Evolutionary conservation across 306 rosid species (phyloP).

Genomic region (Heteromeles arbutifolia): DNA sequence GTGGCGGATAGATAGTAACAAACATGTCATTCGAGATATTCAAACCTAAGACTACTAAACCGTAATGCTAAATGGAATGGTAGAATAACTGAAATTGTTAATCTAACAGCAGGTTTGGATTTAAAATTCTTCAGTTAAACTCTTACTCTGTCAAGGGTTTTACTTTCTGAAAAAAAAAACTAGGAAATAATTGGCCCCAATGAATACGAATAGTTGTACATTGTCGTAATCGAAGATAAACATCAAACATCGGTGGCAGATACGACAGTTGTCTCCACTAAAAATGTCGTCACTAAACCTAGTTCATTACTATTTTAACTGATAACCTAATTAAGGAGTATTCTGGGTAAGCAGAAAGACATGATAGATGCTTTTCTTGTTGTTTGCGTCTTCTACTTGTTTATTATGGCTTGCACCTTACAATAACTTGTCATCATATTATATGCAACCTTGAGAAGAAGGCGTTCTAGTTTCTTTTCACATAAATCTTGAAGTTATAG

Average conservation of each 20-base stretch:
- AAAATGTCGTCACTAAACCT: too few relatives aligned
- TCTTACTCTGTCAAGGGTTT: not conserved
- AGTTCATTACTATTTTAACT: not conserved
- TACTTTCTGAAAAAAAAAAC: too few relatives aligned
- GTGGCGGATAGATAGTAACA: too few relatives aligned
- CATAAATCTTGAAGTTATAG: too few relatives aligned
- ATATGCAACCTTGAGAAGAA: not conserved
- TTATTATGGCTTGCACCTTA: not conserved
- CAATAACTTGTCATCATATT: not conserved
- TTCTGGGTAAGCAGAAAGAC: not conserved
- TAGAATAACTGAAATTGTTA: not conserved
- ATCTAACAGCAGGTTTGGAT: not conserved
- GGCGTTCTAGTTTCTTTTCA: not conserved
- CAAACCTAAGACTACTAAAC: too few relatives aligned
- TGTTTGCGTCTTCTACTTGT: not conserved
- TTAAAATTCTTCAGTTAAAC: not conserved
- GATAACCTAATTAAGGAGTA: not conserved
- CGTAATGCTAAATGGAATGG: too few relatives aligned
- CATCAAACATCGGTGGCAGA: not conserved
- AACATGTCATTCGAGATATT: too few relatives aligned
- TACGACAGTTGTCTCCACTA: not conserved
- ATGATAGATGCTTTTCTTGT: not conserved
- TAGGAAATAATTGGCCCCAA: not conserved
- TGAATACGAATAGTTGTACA: not conserved
- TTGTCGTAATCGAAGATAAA: not conserved